Evolutionary conservation across 2,329 filamentous ascomycete genomes (phyloP).

Genomic region (Sphaerulina populicola): DNA sequence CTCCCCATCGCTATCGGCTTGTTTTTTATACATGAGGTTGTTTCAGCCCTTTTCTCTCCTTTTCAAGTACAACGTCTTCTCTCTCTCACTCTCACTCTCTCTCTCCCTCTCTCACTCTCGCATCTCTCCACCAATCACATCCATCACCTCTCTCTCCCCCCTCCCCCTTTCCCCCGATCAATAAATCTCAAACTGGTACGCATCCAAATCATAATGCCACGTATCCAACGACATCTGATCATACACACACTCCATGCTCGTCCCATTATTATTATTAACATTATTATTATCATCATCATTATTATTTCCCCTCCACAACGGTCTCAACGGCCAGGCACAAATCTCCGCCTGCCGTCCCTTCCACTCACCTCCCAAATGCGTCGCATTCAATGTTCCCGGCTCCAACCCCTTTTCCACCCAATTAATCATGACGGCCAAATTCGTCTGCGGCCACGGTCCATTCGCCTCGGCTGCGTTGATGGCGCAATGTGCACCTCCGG

Average conservation of each 20-base stretch:
- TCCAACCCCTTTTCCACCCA: constrained; percentile 18
- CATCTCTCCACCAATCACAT: no score
- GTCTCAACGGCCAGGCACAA: constrained; percentile 13
- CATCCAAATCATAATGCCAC: constrained; percentile 39
- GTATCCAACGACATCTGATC: constrained; percentile 36
- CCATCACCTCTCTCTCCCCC: no score
- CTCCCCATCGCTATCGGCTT: no score
- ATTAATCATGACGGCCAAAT: constrained; percentile 27
- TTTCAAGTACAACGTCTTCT: no score
- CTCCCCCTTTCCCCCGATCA: constrained; percentile 9
- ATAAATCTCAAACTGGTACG: constrained; percentile 38
- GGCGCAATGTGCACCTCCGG: constrained; percentile 10
- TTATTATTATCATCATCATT: neutral
- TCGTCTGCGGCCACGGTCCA: constrained; percentile 39
- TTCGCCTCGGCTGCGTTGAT: constrained; percentile 33
- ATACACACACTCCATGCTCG: constrained; percentile 32
- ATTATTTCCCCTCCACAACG: constrained; percentile 6
- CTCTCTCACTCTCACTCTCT: no score
- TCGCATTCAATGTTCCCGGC: constrained; percentile 12
- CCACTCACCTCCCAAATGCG: constrained; percentile 11
- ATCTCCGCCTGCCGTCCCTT: constrained; percentile 8
- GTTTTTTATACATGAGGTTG: no score
- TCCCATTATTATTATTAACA: neutral
- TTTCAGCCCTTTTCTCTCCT: no score
- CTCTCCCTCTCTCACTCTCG: no score